Conservation (phyloP, 2,329 filamentous ascomycete genomes). For the Sporothrix brasiliensis region DNA sequence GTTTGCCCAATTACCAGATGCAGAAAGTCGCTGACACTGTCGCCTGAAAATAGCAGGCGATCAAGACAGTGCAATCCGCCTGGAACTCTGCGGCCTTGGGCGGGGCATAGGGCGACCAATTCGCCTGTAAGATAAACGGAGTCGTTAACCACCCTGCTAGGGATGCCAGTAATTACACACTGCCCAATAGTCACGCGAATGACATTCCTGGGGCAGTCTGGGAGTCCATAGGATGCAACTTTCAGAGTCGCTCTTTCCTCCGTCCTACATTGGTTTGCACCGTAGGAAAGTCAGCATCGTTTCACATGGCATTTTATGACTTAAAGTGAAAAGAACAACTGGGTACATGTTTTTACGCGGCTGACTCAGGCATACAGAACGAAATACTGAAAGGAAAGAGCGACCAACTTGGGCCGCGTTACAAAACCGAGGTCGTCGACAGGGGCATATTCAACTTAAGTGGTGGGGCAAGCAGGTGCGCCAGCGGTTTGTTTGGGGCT, state of each 20-base stretch:
- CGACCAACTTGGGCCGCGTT: neutral
- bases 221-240: neutral
- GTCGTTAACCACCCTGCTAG: neutral
- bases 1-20: neutral
- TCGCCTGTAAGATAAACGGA: neutral
- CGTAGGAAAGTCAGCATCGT: neutral
- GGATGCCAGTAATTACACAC: neutral
- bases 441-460: neutral
- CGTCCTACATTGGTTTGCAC: neutral
- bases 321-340: neutral
- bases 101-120: neutral
- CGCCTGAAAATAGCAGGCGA: conserved; percentile 16
- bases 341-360: neutral
- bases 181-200: neutral
- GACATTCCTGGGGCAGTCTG: neutral
- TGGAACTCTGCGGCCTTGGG: neutral
- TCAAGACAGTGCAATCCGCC: neutral
- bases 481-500: neutral
- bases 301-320: conserved; percentile 10
- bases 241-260: neutral
- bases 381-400: neutral
- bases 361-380: conserved; percentile 4
- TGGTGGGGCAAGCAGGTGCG: conserved; percentile 17
- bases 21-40: neutral
- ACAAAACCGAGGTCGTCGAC: neutral